Evolutionary conservation across 768 basidiomycete genomes (phyloP), one percentile per base, ranked within the genome.

Genomic region (Mycena vulgaris): DNA sequence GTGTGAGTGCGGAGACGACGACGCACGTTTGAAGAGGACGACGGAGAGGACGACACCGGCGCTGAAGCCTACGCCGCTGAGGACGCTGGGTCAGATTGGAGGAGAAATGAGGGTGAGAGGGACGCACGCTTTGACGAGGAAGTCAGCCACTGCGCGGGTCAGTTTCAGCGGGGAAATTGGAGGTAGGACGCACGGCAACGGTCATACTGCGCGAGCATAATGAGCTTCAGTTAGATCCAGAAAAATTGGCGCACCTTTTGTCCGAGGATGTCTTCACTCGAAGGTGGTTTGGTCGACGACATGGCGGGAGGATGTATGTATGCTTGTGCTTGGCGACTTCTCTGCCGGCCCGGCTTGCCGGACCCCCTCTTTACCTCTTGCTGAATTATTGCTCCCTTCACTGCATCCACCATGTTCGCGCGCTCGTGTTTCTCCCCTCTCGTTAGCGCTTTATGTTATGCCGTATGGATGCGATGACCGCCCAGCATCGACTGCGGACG

Each of bases 1-100:
- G 47, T 23, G 69, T 31, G 47, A 25, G 30, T 49, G 63, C 52
- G 14, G 65, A 49, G 57, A 63, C 57, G 57, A 33, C 53, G 53
- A 92, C 95, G 80, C 77, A 97, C 96, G 90, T 81, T 90, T 91
- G 90, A 97, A 97, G 80, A 96, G 86, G 74, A 97, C 89, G 72
- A 97, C 96, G 42, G 94, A 96, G 47, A 92, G 90, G 68, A 97
- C 89, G 71, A 97, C 93, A 70, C 96, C 96, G 40, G 89, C 91
- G 77, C 95, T 90, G 81, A 97, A 94, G 63, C 96, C 96, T 68
- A 97, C 89, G 58, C 95, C 95, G 60, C 95, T 96, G 80, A 23
- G 69, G 39, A 28, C 11, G 16, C 9, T 23, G 25, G 3, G n/a
- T 58, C 30, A 66, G 78, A 72, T 66, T 33, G 69, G 45, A 37